Evolutionary conservation across 2,329 filamentous ascomycete species (phyloP), one percentile per base, ranked within the genome.

Genomic region (Cytospora paraplurivora): DNA sequence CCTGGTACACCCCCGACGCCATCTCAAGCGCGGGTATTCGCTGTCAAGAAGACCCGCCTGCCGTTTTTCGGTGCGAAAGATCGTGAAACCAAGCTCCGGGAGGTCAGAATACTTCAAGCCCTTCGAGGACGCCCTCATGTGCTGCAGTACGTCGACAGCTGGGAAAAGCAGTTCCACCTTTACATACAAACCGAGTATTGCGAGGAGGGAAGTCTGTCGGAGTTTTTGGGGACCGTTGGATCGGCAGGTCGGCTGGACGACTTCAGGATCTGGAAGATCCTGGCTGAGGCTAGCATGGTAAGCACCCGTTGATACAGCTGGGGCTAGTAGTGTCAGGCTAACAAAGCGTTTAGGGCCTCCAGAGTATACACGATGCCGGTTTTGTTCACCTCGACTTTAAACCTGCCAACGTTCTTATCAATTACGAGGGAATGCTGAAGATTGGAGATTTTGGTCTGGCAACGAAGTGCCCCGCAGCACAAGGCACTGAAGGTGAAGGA

Each of bases 121-220:
- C 80, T 99, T 50, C 86, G 85, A 58, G 87, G 90, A 63, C 88
- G 89, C 62, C 92, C 96, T 71, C 93, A 99, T 75, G 85, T 98
- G 59, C 82, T 99, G 59, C 87, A 91, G 67, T 90, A 94, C 69
- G 82, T 93, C 61, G 88, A 96, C 70, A 89, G 88, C 73, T 99
- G 95, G 95, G 94, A 97, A 76, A 84, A 90, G 65, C 87, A 91
- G 69, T 85, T 85, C 62, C 88, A 94, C 72, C 84, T 99, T 11
- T 99, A 97, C 78, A 98, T 99, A 66, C 94, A 98, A 78, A 98
- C 94, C 0, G 95, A 99, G 73, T 98, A 89, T 73, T 99, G 95
- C 72, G 93, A 97, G 74, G 92, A 97, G 73, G 95, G 95, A 17
- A 96, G 92, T 66, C 80, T 99, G 51, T 90, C 96, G 73, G 84